Conservation (phyloP, 2,329 filamentous ascomycete species). For the Fusarium agapanthi region DNA sequence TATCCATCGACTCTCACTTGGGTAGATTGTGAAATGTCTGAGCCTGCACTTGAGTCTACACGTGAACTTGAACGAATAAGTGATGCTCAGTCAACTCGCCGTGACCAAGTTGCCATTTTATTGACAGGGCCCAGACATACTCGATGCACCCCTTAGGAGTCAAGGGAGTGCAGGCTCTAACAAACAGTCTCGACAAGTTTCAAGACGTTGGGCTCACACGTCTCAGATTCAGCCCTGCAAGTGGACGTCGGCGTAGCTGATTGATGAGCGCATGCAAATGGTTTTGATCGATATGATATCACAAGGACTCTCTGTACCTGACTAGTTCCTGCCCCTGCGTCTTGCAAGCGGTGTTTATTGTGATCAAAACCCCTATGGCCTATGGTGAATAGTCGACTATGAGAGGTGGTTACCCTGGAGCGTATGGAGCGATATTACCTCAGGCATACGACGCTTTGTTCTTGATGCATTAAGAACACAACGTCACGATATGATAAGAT, state of each 20-base stretch:
- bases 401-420: not conserved
- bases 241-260: not conserved
- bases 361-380: not conserved
- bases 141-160: not conserved
- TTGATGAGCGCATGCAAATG: constrained; percentile 22
- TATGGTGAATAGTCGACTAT: not conserved
- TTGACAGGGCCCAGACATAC: not conserved
- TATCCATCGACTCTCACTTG: constrained; percentile 4
- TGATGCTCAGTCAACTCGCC: not conserved
- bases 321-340: constrained; percentile 34
- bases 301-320: constrained; percentile 20
- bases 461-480: not conserved
- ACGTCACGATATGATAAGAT: not conserved
- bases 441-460: not conserved
- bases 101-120: not conserved
- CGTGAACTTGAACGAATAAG: not conserved
- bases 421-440: not conserved
- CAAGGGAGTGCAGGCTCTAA: not conserved
- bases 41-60: not conserved
- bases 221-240: constrained; percentile 32
- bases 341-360: constrained; percentile 2
- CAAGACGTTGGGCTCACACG: constrained; percentile 33
- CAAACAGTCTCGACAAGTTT: constrained; percentile 12
- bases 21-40: not conserved
- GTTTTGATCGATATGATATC: constrained; percentile 10